Evolutionary conservation across 2,329 filamentous ascomycete species (phyloP).

Genomic region (Lachnellula suecica): DNA sequence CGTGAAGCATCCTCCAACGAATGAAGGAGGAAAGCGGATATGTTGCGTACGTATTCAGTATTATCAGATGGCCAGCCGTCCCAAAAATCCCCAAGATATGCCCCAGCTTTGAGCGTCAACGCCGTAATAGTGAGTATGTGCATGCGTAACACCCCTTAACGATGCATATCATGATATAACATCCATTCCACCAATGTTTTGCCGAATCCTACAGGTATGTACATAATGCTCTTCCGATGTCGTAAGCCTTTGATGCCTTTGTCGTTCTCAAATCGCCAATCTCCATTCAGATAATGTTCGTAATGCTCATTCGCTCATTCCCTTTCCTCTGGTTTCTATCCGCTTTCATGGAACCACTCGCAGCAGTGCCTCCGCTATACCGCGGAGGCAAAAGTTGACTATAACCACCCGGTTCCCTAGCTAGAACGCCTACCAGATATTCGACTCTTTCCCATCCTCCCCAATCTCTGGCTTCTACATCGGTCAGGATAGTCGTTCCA

Average conservation of each 20-base stretch:
- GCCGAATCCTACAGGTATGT: neutral
- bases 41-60: neutral
- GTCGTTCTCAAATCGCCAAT: neutral
- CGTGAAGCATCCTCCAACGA: too few species aligned
- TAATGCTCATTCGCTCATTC: constrained; percentile 31
- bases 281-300: constrained; percentile 26
- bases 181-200: neutral
- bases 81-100: neutral
- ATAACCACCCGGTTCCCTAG: constrained; percentile 29
- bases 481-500: constrained; percentile 48
- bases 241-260: neutral
- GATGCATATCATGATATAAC: neutral
- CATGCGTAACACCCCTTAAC: neutral
- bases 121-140: neutral
- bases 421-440: constrained; percentile 55
- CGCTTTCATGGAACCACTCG: neutral
- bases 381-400: constrained; percentile 12
- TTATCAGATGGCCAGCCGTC: neutral
- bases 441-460: constrained; percentile 79
- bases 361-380: neutral
- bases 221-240: neutral
- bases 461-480: constrained; percentile 66
- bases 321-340: constrained; percentile 14
- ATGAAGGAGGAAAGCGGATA: neutral
- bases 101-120: neutral